Base-by-base conservation (phyloP, 257 asterid genomes). In the Verbena officinalis region DNA sequence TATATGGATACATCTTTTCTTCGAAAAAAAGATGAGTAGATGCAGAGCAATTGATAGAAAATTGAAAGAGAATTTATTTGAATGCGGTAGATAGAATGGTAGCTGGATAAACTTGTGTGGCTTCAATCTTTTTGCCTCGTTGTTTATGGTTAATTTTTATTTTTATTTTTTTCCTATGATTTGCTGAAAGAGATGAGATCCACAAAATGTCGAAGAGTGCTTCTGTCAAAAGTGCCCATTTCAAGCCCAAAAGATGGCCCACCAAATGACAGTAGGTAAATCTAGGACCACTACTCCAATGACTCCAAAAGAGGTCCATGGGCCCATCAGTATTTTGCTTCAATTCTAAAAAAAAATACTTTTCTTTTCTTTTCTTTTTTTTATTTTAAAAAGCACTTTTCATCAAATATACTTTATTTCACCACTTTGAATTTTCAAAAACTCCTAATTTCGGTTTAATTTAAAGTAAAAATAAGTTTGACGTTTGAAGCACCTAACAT, bases 41-140 rank as follows among this genome's bases (percentile, higher is more conserved):
- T n/a, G n/a, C n/a, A n/a, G n/a, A n/a, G n/a, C n/a, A n/a, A n/a
- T n/a, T n/a, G n/a, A n/a, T n/a, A n/a, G 36, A 30, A 22, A 54
- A 33, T 42, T 16, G 48, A 19, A 12, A 42, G 48, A 10, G 8
- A 34, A 16, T 8, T 45, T 17, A 45, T 45, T 33, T 19, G 24
- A 55, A 2, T 12, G 62, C 1, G 48, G 46, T 19, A 9, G n/a
- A n/a, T n/a, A n/a, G n/a, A n/a, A n/a, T n/a, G n/a, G n/a, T n/a
- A n/a, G 62, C 19, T 34, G 46, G 7, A 34, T 36, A 14, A 16
- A 15, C 27, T 5, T 34, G 62, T 56, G 62, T n/a, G n/a, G 62
- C 62, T 56, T 56, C 42, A 56, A 16, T 56, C 17, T 56, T 7
- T 4, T 33, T 3, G 30, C 22, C 24, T 56, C 36, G n/a, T n/a